Conservation (phyloP, 2,329 filamentous ascomycete species). For the Cladophialophora carrionii region DNA sequence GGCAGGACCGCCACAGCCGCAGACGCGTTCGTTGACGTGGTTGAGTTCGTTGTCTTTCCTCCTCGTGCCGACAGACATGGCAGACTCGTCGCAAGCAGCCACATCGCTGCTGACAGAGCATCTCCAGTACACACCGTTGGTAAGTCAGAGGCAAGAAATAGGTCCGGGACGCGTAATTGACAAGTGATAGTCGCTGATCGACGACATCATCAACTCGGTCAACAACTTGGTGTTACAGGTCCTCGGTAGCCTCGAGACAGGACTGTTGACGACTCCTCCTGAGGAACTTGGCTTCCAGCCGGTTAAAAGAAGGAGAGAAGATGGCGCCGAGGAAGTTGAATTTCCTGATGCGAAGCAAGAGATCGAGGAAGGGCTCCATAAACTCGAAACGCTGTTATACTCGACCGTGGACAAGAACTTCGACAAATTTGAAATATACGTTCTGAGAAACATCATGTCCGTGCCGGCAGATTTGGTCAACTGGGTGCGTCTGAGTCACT, state of each 20-base stretch:
- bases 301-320: constrained; percentile 52
- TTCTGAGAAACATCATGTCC: constrained; percentile 80
- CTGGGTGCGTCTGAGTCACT: constrained; percentile 83
- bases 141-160: constrained; percentile 52
- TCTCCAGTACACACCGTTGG: constrained; percentile 89
- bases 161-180: neutral
- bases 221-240: constrained; percentile 92
- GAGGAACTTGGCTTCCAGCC: constrained; percentile 76
- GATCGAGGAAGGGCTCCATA: constrained; percentile 85
- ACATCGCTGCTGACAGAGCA: constrained; percentile 84
- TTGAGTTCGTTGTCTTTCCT: neutral
- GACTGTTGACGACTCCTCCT: constrained; percentile 73
- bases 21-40: neutral
- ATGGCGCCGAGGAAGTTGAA: constrained; percentile 48
- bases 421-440: constrained; percentile 86
- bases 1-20: neutral
- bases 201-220: constrained; percentile 96
- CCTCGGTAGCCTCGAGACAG: constrained; percentile 82
- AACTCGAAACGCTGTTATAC: constrained; percentile 80
- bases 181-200: constrained; percentile 73
- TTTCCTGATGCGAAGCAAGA: constrained; percentile 64
- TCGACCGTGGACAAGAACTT: constrained; percentile 82
- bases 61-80: constrained; percentile 26
- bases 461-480: constrained; percentile 71
- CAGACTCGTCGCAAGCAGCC: constrained; percentile 42